Conservation (phyloP, 257 asterid species). For the Fraxinus americana region DNA sequence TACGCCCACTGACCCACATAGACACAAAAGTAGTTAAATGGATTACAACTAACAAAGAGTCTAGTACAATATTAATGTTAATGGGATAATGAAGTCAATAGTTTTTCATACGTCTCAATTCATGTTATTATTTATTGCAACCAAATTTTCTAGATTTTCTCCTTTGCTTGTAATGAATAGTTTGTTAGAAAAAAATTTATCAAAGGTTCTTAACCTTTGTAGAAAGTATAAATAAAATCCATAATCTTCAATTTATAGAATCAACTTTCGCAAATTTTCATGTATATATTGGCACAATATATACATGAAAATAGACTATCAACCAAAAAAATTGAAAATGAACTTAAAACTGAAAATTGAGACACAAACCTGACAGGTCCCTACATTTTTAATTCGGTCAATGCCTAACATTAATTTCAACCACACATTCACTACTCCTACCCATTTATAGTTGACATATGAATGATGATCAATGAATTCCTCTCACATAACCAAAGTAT, state of each 20-base stretch:
- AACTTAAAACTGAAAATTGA: too few relatives aligned
- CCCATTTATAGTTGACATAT: too few relatives aligned
- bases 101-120: slow-evolving; percentile 15
- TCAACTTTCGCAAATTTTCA: not conserved
- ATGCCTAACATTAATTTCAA: too few relatives aligned
- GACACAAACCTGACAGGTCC: too few relatives aligned
- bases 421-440: too few relatives aligned
- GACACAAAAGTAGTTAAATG: slow-evolving; percentile 22
- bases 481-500: too few relatives aligned
- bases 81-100: not conserved
- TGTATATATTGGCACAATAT: not conserved
- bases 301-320: too few relatives aligned
- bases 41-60: slow-evolving; percentile 38
- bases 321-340: too few relatives aligned
- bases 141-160: not conserved
- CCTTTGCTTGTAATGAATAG: not conserved
- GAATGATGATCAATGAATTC: too few relatives aligned
- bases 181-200: too few relatives aligned
- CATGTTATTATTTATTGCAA: not conserved
- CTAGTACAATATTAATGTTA: not conserved
- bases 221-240: not conserved
- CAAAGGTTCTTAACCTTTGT: not conserved
- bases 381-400: too few relatives aligned
- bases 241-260: not conserved
- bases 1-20: not conserved